These are phyloP conservation scores for Cladorrhinum sp. DNA, from an alignment of 2,329 filamentous ascomycete genomes.

Conservation along the genomic window DNA sequence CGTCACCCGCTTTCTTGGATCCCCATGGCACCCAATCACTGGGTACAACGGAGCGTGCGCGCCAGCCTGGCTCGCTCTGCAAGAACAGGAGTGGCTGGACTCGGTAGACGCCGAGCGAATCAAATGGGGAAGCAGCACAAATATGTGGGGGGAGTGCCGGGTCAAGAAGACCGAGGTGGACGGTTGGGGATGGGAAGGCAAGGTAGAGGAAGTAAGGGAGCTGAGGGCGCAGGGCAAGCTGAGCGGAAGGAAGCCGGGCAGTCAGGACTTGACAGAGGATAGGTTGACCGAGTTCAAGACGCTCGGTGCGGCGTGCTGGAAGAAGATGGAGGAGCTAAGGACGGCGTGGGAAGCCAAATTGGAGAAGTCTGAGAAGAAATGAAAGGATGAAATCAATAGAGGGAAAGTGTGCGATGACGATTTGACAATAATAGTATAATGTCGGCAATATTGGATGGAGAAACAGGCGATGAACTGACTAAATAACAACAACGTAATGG, in stretches of 20 bases:
- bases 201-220: constrained; percentile 40
- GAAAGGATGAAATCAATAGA: constrained; percentile 10
- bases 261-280: constrained; percentile 58
- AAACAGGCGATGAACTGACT: not conserved
- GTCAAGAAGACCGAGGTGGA: constrained; percentile 79
- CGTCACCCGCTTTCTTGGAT: constrained; percentile 73
- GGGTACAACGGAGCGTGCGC: constrained; percentile 74
- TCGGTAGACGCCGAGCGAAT: constrained; percentile 49
- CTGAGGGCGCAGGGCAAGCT: constrained; percentile 48
- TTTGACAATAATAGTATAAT: no score
- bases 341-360: constrained; percentile 56
- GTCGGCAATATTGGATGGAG: not conserved
- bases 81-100: constrained; percentile 61
- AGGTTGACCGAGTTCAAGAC: constrained; percentile 59
- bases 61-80: constrained; percentile 74
- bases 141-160: constrained; percentile 53
- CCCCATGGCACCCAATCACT: constrained; percentile 80
- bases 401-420: no score
- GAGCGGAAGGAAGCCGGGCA: constrained; percentile 57
- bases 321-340: constrained; percentile 68
- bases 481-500: no score
- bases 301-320: constrained; percentile 61
- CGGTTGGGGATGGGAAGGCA: constrained; percentile 75
- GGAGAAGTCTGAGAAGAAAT: constrained; percentile 18
- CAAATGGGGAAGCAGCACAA: constrained; percentile 83